Percentiles rank a stretch among this genome's conserved stretches.
Evolutionary conservation across 2,329 filamentous ascomycete genomes (phyloP).

Genomic region (Fusarium marasasianum): DNA sequence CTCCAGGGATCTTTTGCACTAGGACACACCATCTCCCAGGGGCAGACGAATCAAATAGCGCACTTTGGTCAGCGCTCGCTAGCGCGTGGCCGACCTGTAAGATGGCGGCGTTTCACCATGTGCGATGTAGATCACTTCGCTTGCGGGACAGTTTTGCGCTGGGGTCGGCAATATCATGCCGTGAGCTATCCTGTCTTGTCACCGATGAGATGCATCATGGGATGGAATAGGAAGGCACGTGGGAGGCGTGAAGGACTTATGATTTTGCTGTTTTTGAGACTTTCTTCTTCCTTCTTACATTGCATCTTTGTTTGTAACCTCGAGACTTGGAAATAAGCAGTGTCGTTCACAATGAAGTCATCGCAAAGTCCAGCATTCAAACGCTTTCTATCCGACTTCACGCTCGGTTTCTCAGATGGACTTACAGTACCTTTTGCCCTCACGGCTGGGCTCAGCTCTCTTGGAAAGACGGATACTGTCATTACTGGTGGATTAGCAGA

Average conservation of each 20-base stretch:
- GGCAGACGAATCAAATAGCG: background rate
- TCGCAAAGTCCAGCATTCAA: conserved; percentile 43
- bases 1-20: background rate
- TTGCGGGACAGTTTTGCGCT: background rate
- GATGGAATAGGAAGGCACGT: background rate
- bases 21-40: background rate
- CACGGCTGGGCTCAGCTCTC: conserved; percentile 72
- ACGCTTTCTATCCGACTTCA: conserved; percentile 69
- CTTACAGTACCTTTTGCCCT: conserved; percentile 80
- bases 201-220: conserved; percentile 7
- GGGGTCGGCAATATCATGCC: conserved; percentile 12
- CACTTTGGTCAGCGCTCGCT: conserved; percentile 2
- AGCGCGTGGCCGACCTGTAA: conserved; percentile 9
- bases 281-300: background rate
- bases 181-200: conserved; percentile 9
- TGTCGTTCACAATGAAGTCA: conserved; percentile 17
- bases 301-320: background rate
- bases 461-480: conserved; percentile 69
- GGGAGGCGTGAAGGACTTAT: background rate
- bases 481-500: conserved; percentile 76
- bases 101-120: conserved; percentile 20
- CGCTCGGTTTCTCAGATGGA: conserved; percentile 78
- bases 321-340: background rate
- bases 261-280: background rate
- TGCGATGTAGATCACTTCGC: conserved; percentile 14